These are phyloP conservation scores for Ophiostoma himal-ulmi DNA, from an alignment of 2,329 filamentous ascomycete species.

Conservation along the genomic window DNA sequence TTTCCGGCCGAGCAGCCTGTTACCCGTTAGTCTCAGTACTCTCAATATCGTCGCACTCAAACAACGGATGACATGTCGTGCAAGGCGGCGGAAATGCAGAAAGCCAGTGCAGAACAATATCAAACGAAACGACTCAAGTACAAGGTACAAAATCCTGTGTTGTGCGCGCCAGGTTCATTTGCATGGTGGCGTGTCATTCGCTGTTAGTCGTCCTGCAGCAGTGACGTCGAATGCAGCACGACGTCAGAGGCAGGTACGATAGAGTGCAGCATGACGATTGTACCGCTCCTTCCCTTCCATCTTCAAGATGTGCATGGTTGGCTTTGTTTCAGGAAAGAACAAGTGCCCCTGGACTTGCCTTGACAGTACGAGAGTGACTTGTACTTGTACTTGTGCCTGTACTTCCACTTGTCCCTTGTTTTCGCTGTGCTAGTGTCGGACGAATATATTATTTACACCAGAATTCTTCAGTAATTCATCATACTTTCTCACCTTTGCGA, in stretches of 20 bases:
- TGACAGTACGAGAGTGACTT: background rate
- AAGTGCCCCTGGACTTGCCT: background rate
- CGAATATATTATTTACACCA: background rate
- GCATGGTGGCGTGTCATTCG: background rate
- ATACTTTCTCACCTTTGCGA: background rate
- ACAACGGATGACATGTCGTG: background rate
- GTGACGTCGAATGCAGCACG: background rate
- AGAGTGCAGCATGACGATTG: background rate
- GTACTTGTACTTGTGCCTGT: background rate
- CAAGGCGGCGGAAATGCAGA: background rate
- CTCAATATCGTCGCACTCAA: background rate
- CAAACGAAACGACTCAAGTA: background rate
- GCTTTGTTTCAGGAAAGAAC: slow-evolving; percentile 1
- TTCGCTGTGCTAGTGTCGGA: background rate
- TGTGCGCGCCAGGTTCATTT: background rate
- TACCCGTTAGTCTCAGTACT: background rate
- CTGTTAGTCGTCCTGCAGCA: background rate
- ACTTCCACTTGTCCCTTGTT: background rate
- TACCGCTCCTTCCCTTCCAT: background rate
- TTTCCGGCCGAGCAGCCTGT: slow-evolving; percentile 1
- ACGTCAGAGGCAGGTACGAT: slow-evolving; percentile 4
- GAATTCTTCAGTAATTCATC: background rate
- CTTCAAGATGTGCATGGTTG: background rate
- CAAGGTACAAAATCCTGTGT: background rate
- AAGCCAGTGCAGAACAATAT: background rate